Evolutionary conservation across 345 rosid genomes (phyloP), one percentile per base, ranked within the genome.

Genomic region (Citrus maxima): DNA sequence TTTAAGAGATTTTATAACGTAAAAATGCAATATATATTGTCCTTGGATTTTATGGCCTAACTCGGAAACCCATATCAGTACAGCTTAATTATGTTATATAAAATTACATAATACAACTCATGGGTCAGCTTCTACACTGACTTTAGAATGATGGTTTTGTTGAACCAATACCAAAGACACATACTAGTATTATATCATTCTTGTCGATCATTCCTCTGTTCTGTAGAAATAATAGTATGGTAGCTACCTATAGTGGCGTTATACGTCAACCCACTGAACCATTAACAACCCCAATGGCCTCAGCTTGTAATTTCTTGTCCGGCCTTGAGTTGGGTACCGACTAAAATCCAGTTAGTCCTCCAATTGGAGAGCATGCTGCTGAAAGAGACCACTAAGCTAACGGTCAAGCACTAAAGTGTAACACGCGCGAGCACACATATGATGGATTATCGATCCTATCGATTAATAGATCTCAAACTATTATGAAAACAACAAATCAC

Each of bases 111-210:
- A 4, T 34, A n/a, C 22, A 56, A n/a, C 13, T 21, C 49, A 40
- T 40, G 27, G 55, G 68, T 74, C 68, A 40, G 38, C 61, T 40
- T 46, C 28, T 21, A 49, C 30, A 30, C 40, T 46, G 70, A 22
- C 21, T 74, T 75, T 28, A 46, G 34, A 42, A 63, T 12, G 59
- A 75, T 75, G 78, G 62, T 49, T 75, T 19, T 65, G 58, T 27
- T 61, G 68, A 40, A 72, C 25, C 42, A 54, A 22, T 19, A 7
- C 62, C 63, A 30, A 54, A 7, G 40, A 14, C 42, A 14, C 42
- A 25, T 37, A 10, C 25, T 34, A 59, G 7, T 38, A 38, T 22
- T 38, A 16, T 40, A 61, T 61, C 18, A 0, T 61, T 55, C 32
- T 22, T 0, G 4, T 35, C 32, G 56, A 21, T 22, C 37, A 56